Conservation (phyloP, 768 basidiomycete species). For the Fistulinella prunicolor region DNA sequence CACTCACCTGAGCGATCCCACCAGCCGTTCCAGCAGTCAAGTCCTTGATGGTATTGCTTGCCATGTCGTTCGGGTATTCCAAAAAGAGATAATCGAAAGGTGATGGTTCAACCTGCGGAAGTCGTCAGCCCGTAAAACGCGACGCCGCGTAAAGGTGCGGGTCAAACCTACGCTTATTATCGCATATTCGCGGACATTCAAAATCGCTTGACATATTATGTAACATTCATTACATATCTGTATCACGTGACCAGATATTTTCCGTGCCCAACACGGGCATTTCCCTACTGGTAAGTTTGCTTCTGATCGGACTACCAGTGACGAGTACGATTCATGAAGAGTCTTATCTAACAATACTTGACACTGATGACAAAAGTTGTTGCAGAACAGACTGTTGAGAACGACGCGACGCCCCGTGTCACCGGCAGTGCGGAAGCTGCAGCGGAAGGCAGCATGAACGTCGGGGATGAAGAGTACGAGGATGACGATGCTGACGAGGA, state of each 20-base stretch:
- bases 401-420: not conserved
- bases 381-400: slow-evolving; percentile 4
- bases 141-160: slow-evolving; percentile 1
- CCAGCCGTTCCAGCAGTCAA: slow-evolving; percentile 88
- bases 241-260: slow-evolving; percentile 15
- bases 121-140: not conserved
- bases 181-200: slow-evolving; percentile 23
- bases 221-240: not conserved
- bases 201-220: slow-evolving; percentile 6
- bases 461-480: slow-evolving; percentile 43
- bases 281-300: slow-evolving; percentile 13
- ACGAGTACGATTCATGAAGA: slow-evolving; percentile 7
- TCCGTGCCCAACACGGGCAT: not conserved
- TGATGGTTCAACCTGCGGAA: not conserved
- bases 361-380: slow-evolving; percentile 14
- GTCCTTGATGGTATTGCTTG: slow-evolving; percentile 73
- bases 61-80: slow-evolving; percentile 23
- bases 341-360: slow-evolving; percentile 1
- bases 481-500: slow-evolving; percentile 59
- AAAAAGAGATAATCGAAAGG: not conserved
- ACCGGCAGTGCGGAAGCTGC: not conserved
- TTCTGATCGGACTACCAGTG: slow-evolving; percentile 2
- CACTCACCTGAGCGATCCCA: slow-evolving; percentile 76
- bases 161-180: slow-evolving; percentile 4
- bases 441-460: slow-evolving; percentile 25